Base-by-base conservation (phyloP, 2,329 filamentous ascomycete genomes). In the Botrytis galanthina region DNA sequence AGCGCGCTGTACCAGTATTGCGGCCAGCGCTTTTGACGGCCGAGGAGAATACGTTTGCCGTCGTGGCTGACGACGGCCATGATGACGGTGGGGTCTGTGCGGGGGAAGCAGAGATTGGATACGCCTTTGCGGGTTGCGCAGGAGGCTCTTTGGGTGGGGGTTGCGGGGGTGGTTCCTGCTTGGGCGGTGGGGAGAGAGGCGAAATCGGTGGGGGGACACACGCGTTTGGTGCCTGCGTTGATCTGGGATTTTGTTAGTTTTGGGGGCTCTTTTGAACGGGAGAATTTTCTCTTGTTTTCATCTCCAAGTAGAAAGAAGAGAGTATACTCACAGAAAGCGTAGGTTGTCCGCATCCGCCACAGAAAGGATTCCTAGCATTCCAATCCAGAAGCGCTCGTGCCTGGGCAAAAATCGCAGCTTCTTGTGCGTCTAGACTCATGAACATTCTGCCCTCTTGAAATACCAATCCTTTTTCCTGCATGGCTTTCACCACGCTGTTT, bases 291-390 rank as follows among this genome's bases (percentile, higher is more conserved):
- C 18, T n/a, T 14, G 3, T 8, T 29, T 29, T 2, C 16, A 37
- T 51, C 44, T 57, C 51, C 2, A 18, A 29, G 14, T 29, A 29
- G 32, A 29, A 39, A 29, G 32, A 29, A 39, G 10, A 12, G 37
- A 29, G 20, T 22, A 10, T 8, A 60, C 71, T 51, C 54, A 93
- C 86, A 29, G 91, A 92, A 74, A 98, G 85, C 0, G 94, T 98
- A 37, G 88, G 90, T 79, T 93, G 88, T 48, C 96, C 95, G 83
- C 96, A 99, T 73, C 92, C 91, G 46, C 91, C 94, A 82, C 96
- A 99, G 86, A 94, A 99, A 44, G 92, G 92, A 83, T 97, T 97
- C 70, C 95, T 92, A 39, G 87, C 87, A 84, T 99, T 98, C 96
- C 96, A 99, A 84, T 98, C 96, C 51, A 97, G 86, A 39, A 98